Base-by-base conservation (phyloP, 768 basidiomycete species). In the Mycena galopus region DNA sequence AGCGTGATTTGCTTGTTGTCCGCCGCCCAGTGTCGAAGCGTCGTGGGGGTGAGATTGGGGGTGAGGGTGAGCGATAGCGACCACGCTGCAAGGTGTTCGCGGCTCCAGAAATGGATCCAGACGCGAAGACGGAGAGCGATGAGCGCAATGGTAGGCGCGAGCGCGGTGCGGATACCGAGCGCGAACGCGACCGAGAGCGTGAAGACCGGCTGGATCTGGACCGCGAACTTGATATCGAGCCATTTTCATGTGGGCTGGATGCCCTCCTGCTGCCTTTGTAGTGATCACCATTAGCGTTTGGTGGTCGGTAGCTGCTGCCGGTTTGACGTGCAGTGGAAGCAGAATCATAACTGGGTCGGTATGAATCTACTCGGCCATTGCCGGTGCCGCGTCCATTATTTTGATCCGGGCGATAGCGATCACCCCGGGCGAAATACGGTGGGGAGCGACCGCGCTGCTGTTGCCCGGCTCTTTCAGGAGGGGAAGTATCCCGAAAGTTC, bases 331-430 rank as follows among this genome's bases (percentile, higher is more conserved):
- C n/a, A n/a, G n/a, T n/a, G n/a, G n/a, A n/a, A 8, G 67, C 69
- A 10, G 80, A 69, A 33, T 82, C 71, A 69, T 87, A 86, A 44
- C 77, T 78, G 27, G 90, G 90, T 67, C 90, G 83, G 75, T 92
- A 91, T 9, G 84, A 86, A 77, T 93, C 86, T 62, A 75, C 78
- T 72, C 81, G 78, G 29, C 85, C 79, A 58, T 82, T 82, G 10
- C 81, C 75, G 44, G 35, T 37, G 35, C 35, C 35, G 35, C 35
- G 47, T n/a, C 88, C 86, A 73, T 86, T 82, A 57, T 84, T 79
- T 67, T 82, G 82, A 47, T 82, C 56, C 61, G 89, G 88, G 57
- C 88, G 86, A 81, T 90, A 90, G 29, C 86, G 86, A 73, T 92
- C 90, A 58, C 81, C 83, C 44, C 81, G 77, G 77, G 72, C 23